Percentiles rank a stretch among this genome's conserved stretches.
phyloP scores from a whole-genome alignment of 768 basidiomycete species.

The Tulasnella sp. region DNA sequence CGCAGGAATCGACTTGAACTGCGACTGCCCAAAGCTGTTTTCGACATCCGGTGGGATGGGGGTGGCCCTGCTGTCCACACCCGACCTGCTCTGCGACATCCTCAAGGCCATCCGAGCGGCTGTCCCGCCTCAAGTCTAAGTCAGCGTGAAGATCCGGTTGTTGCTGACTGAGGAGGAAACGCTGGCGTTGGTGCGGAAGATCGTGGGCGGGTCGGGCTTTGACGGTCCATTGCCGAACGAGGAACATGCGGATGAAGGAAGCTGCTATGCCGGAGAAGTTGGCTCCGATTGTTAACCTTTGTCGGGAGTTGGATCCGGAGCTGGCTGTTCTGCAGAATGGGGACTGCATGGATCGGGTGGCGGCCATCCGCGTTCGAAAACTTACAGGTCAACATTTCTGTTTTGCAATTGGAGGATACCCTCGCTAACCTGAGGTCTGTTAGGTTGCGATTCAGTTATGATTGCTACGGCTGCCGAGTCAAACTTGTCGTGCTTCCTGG shows the following conservation, averaged over 20 bases:
- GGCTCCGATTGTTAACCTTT: conserved; percentile 80
- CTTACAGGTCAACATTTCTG: conserved; percentile 57
- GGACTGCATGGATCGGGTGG: conserved; percentile 75
- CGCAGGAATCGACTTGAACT: conserved; percentile 93
- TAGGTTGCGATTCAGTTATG: conserved; percentile 89
- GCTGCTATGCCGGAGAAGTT: conserved; percentile 73
- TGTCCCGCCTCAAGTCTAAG: conserved; percentile 71
- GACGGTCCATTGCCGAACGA: conserved; percentile 93
- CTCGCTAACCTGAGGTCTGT: not conserved
- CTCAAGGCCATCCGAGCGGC: conserved; percentile 68
- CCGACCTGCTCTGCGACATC: conserved; percentile 86
- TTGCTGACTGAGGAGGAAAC: conserved; percentile 77
- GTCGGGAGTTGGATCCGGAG: conserved; percentile 59
- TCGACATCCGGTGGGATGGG: conserved; percentile 95
- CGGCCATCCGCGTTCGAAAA: conserved; percentile 67
- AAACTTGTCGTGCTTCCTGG: conserved; percentile 84
- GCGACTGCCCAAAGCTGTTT: conserved; percentile 96
- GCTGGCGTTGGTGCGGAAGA: conserved; percentile 84
- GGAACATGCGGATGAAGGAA: conserved; percentile 83
- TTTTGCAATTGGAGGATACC: not conserved
- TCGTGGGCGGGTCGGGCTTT: conserved; percentile 71
- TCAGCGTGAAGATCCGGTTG: conserved; percentile 90
- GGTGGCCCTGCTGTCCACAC: conserved; percentile 86
- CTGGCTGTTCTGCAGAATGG: conserved; percentile 94
- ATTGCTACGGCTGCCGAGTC: conserved; percentile 91